phyloP scores from a whole-genome alignment of 257 asterid genomes.

The Verbena officinalis region DNA sequence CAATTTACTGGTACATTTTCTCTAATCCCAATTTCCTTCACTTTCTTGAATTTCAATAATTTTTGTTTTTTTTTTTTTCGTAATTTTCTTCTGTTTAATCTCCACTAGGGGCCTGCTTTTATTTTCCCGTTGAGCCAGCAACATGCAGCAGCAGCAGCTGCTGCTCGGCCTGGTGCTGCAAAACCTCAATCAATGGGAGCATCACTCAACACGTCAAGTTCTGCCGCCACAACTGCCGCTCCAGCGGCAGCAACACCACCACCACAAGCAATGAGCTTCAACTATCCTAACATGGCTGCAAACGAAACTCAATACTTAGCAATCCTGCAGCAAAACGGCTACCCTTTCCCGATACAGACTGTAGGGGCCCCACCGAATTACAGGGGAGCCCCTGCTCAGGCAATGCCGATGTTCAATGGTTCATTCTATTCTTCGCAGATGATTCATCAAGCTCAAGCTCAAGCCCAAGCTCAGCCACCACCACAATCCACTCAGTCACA shows the following conservation, averaged over 20 bases:
- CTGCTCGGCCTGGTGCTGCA: constrained; percentile 50
- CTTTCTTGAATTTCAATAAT: neutral
- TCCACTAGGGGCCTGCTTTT: constrained; percentile 76
- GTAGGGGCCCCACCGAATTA: constrained; percentile 76
- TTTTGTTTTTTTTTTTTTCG: neutral
- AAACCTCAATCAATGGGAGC: constrained; percentile 35
- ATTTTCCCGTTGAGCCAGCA: constrained; percentile 92
- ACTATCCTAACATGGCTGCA: constrained; percentile 71
- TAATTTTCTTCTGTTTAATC: too few species aligned
- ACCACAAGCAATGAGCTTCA: constrained; percentile 84
- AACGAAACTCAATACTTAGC: constrained; percentile 88
- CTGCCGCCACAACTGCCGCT: constrained; percentile 41
- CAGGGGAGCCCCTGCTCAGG: constrained; percentile 73
- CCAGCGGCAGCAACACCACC: constrained; percentile 42
- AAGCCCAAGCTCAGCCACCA: neutral
- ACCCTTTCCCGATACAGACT: constrained; percentile 77
- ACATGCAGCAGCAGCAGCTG: constrained; percentile 56
- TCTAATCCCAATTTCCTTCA: neutral
- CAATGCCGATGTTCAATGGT: constrained; percentile 84
- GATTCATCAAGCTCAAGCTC: constrained; percentile 42
- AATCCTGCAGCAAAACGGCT: constrained; percentile 73
- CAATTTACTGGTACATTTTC: constrained; percentile 60
- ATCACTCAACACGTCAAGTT: constrained; percentile 37
- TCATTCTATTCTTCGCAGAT: constrained; percentile 82
- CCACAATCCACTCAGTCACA: constrained; percentile 43